Evolutionary conservation across 805 yeast species (phyloP), one percentile per base, ranked within the genome.

Genomic region (Sugiyamaella boreocaroliniensis): DNA sequence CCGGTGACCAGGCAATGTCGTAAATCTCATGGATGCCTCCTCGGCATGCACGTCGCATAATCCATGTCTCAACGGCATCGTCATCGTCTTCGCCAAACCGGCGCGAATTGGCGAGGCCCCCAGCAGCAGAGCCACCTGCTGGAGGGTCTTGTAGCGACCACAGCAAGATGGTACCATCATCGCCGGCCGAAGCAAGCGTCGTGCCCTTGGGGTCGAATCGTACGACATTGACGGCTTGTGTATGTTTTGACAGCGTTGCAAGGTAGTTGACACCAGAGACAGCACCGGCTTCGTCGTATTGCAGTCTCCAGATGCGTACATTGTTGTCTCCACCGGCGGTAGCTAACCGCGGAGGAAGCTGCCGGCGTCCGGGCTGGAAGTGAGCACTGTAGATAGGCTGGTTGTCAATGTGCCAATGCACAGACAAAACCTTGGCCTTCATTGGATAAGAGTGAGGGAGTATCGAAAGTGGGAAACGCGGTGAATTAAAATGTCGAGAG

Each of bases 251-350:
- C 48, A 93, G 74, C 0, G 97, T 88, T 15, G 93, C 79, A 29
- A 89, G 71, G 66, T 89, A 92, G 55, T 82, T 85, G 15, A 89
- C 85, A 19, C 55, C 51, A n/a, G 44, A 32, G 11, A 52, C 57
- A 7, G 49, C 55, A 78, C 64, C 65, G 18, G 49, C 48, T 20
- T 48, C 55, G 20, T 65, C 61, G 34, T 62, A 62, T 2, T 62
- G 58, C 32, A 73, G 56, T 44, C 64, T 55, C 75, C 77, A 70
- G 29, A 70, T 50, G 48, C 97, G 75, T n/a, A 89, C 85, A 60
- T 87, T 86, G 65, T 85, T 86, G 68, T 93, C 99, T 43, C 97
- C 97, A 20, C 98, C 98, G 0, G 89, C 96, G 0, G 98, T 92
- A 2, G 84, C 92, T 37, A 92, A 70, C 48, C 95, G 76, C 16